Conservation (phyloP, 345 rosid genomes). For the Citrus maxima region DNA sequence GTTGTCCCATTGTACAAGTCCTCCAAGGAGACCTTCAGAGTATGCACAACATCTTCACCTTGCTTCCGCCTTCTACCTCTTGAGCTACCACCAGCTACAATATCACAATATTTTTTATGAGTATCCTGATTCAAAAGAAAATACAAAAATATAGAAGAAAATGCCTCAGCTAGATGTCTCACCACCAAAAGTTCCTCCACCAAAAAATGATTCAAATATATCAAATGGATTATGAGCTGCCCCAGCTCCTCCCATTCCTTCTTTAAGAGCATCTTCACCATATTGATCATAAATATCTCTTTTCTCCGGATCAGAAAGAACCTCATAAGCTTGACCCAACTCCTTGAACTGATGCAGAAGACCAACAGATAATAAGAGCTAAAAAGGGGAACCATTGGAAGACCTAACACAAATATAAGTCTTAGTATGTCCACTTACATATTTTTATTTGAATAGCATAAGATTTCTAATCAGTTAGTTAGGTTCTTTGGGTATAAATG, state of each 20-base stretch:
- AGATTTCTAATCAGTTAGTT: background rate
- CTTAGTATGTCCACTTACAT: too few relatives aligned
- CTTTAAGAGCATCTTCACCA: constrained; percentile 67
- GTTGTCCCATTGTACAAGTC: constrained; percentile 58
- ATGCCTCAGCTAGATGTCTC: background rate
- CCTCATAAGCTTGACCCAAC: constrained; percentile 68
- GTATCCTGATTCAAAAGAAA: constrained; percentile 5
- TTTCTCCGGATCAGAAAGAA: constrained; percentile 64
- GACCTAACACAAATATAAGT: background rate
- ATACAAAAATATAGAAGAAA: background rate
- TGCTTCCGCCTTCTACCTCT: constrained; percentile 55
- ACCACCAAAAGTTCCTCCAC: constrained; percentile 47
- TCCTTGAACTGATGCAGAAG: constrained; percentile 50
- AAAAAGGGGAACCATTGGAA: background rate
- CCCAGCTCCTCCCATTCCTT: constrained; percentile 70
- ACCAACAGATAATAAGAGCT: constrained; percentile 5
- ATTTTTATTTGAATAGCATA: background rate
- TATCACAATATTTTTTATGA: background rate
- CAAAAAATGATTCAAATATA: constrained; percentile 56
- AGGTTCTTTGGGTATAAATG: background rate
- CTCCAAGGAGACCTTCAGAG: constrained; percentile 53
- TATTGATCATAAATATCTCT: constrained; percentile 63
- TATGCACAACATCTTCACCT: constrained; percentile 58
- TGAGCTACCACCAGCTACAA: constrained; percentile 48
- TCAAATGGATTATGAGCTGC: constrained; percentile 55